Evolutionary conservation across 208 protist genomes (phyloP).

Genomic region (Zelonia costaricensis): DNA sequence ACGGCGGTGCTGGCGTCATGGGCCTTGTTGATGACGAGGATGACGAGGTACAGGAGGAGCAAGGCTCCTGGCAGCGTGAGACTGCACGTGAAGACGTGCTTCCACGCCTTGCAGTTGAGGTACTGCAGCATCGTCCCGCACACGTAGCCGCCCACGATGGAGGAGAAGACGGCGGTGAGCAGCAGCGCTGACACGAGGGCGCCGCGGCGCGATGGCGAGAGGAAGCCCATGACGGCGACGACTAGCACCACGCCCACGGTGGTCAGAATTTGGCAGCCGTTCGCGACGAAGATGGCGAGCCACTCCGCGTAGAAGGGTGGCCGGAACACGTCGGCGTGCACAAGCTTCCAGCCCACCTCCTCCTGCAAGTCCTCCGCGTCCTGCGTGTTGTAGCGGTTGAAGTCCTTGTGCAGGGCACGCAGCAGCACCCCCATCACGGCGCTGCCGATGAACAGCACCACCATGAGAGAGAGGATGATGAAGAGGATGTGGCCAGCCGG

Average conservation of each 20-base stretch:
- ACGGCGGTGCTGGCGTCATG: constrained; percentile 66
- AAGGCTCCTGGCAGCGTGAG: constrained; percentile 63
- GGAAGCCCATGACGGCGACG: constrained; percentile 95
- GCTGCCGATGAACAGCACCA: constrained; percentile 91
- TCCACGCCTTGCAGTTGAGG: constrained; percentile 91
- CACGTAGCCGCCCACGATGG: constrained; percentile 91
- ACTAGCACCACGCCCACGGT: constrained; percentile 84
- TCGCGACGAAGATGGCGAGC: constrained; percentile 92
- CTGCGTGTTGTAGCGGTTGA: constrained; percentile 91
- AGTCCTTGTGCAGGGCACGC: constrained; percentile 96
- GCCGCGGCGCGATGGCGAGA: constrained; percentile 95
- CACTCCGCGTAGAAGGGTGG: constrained; percentile 79
- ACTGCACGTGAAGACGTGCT: constrained; percentile 84
- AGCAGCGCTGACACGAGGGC: constrained; percentile 87
- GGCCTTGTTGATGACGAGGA: constrained; percentile 62
- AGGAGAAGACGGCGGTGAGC: constrained; percentile 76
- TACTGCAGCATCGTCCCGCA: constrained; percentile 92
- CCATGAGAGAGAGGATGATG: constrained; percentile 95
- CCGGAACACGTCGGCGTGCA: constrained; percentile 98
- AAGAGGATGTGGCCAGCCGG: constrained; percentile 93
- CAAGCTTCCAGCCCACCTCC: constrained; percentile 96
- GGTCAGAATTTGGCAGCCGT: constrained; percentile 93
- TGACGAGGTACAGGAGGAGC: constrained; percentile 62
- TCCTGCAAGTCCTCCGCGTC: constrained; percentile 73
- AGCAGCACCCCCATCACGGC: constrained; percentile 95